Percentiles rank a stretch among this genome's conserved stretches.
These are phyloP conservation scores for Breynia disticha DNA, from an alignment of 441 rosid genomes.

Conservation along the genomic window DNA sequence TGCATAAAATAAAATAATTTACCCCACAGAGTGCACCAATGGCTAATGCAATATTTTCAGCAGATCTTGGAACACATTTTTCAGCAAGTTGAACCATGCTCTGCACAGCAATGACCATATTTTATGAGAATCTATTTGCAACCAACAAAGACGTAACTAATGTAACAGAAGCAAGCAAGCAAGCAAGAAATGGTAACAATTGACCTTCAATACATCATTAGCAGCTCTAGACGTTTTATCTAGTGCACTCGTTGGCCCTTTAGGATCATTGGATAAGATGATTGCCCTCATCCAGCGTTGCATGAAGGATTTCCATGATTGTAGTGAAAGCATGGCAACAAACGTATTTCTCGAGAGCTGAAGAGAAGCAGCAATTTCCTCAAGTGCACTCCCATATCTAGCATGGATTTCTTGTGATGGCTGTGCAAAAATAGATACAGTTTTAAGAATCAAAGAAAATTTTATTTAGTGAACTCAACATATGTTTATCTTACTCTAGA, in stretches of 20 bases:
- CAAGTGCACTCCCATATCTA: constrained; percentile 50
- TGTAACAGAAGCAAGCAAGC: not conserved
- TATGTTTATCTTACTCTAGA: constrained; percentile 37
- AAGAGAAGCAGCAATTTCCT: constrained; percentile 67
- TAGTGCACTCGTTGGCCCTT: constrained; percentile 25
- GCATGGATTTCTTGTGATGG: constrained; percentile 45
- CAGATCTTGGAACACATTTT: constrained; percentile 74
- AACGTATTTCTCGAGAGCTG: constrained; percentile 74
- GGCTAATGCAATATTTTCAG: constrained; percentile 79
- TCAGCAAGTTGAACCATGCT: constrained; percentile 55
- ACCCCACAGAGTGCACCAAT: constrained; percentile 79
- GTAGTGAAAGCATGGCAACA: constrained; percentile 73
- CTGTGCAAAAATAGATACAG: constrained; percentile 28
- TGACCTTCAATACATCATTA: constrained; percentile 77
- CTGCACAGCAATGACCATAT: constrained; percentile 29
- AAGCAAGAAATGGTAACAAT: constrained; percentile 8
- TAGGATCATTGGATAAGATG: constrained; percentile 38
- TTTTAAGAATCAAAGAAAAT: constrained; percentile 13
- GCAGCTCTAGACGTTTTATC: constrained; percentile 79
- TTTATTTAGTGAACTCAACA: constrained; percentile 11
- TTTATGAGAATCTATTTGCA: not conserved
- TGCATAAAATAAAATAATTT: constrained; percentile 18
- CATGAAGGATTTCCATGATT: constrained; percentile 91
- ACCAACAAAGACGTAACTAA: too few relatives aligned
- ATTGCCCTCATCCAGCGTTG: constrained; percentile 67